Percentiles rank a stretch among this genome's conserved stretches.
phyloP scores from a whole-genome alignment of 2,329 filamentous ascomycete species.

The Sphaerulina populicola region DNA sequence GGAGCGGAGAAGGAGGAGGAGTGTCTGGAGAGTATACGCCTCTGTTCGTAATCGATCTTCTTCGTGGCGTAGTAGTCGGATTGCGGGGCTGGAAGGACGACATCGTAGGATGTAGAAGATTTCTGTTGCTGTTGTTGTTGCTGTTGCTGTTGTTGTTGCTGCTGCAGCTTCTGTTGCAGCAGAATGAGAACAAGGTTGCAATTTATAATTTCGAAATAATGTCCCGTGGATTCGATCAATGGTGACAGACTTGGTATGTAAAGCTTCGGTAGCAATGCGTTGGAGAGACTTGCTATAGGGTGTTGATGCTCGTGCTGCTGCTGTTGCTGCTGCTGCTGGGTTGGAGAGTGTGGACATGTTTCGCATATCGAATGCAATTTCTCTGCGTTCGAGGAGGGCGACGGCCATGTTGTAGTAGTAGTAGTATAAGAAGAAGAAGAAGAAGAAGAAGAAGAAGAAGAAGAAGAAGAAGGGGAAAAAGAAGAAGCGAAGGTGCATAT shows the following conservation, averaged over 20 bases:
- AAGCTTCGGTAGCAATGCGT: slow-evolving; percentile 21
- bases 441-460: no score
- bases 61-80: slow-evolving; percentile 39
- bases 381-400: neutral
- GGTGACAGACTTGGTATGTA: slow-evolving; percentile 24
- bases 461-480: no score
- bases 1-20: slow-evolving; percentile 13
- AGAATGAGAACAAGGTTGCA: slow-evolving; percentile 28
- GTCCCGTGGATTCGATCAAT: slow-evolving; percentile 25
- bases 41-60: slow-evolving; percentile 36
- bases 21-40: slow-evolving; percentile 33
- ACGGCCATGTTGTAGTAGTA: slow-evolving; percentile 16
- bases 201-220: slow-evolving; percentile 38
- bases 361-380: slow-evolving; percentile 1
- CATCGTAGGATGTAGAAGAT: slow-evolving; percentile 38
- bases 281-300: slow-evolving; percentile 24
- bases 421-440: no score
- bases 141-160: no score
- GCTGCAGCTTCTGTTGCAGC: no score
- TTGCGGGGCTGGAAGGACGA: slow-evolving; percentile 31
- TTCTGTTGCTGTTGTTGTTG: slow-evolving; percentile 21
- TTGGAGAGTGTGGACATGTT: slow-evolving; percentile 6
- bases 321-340: neutral
- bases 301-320: slow-evolving; percentile 11
- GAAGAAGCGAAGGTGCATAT: no score